phyloP scores from a whole-genome alignment of 768 basidiomycete genomes.

The Lentinula sp. region DNA sequence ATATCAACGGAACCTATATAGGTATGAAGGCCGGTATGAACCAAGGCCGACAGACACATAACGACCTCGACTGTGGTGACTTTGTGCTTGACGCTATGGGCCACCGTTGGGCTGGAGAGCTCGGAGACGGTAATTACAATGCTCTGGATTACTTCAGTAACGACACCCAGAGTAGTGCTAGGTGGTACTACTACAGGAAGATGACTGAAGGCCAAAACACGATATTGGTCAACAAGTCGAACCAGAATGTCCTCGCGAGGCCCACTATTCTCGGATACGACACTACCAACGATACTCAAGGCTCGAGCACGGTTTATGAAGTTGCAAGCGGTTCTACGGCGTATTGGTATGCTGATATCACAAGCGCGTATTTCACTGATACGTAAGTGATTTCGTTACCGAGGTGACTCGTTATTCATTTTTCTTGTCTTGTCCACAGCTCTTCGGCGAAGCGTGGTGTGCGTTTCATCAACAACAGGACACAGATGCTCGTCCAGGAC shows the following conservation, averaged over 20 bases:
- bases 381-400: conserved; percentile 53
- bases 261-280: conserved; percentile 50
- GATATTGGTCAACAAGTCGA: conserved; percentile 63
- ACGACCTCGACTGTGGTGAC: conserved; percentile 91
- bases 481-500: conserved; percentile 90
- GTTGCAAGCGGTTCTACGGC: conserved; percentile 67
- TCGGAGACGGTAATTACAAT: conserved; percentile 82
- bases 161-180: conserved; percentile 58
- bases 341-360: conserved; percentile 74
- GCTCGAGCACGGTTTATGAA: conserved; percentile 74
- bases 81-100: conserved; percentile 95
- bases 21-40: conserved; percentile 84
- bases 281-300: conserved; percentile 58
- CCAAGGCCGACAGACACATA: conserved; percentile 87
- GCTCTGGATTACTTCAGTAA: conserved; percentile 71
- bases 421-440: conserved; percentile 21
- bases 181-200: conserved; percentile 96
- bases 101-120: conserved; percentile 90
- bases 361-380: conserved; percentile 61
- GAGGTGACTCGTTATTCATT: conserved; percentile 9
- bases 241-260: conserved; percentile 73
- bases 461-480: conserved; percentile 74
- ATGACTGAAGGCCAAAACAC: conserved; percentile 98
- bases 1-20: conserved; percentile 73
- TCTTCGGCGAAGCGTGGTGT: conserved; percentile 80